Percentiles rank a stretch among this genome's conserved stretches.
phyloP scores from a whole-genome alignment of 148 eudicot species.

The Polygonum aviculare region DNA sequence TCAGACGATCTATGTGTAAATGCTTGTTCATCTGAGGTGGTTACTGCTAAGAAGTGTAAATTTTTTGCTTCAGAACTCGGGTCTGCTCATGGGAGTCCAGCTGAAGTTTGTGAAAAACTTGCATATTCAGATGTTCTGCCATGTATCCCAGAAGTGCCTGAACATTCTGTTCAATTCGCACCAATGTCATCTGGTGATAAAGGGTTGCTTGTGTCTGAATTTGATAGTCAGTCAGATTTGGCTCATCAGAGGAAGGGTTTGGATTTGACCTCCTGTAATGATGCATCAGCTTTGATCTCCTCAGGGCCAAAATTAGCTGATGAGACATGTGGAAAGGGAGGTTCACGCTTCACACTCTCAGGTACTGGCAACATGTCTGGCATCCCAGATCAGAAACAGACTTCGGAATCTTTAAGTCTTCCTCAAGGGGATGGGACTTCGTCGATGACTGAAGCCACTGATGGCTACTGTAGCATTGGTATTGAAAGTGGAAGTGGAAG shows the following conservation, averaged over 20 bases:
- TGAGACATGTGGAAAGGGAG: slow-evolving; percentile 18
- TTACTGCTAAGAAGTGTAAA: slow-evolving; percentile 35
- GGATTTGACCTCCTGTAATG: slow-evolving; percentile 9
- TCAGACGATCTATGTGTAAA: slow-evolving; percentile 11
- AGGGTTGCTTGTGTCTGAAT: slow-evolving; percentile 11
- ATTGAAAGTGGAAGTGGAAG: slow-evolving; percentile 17
- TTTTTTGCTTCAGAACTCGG: slow-evolving; percentile 18
- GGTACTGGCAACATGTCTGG: slow-evolving; percentile 10
- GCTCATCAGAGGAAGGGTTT: slow-evolving; percentile 5
- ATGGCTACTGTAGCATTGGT: slow-evolving; percentile 13
- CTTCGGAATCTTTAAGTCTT: slow-evolving; percentile 13
- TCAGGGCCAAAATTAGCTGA: slow-evolving; percentile 13
- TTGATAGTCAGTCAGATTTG: slow-evolving; percentile 7
- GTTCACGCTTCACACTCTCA: slow-evolving; percentile 12
- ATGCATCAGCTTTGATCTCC: slow-evolving; percentile 9
- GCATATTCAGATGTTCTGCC: slow-evolving; percentile 13
- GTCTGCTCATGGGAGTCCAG: slow-evolving; percentile 13
- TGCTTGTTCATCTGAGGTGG: slow-evolving; percentile 16
- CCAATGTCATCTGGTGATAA: slow-evolving; percentile 14
- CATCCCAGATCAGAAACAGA: slow-evolving; percentile 6
- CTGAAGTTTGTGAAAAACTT: slow-evolving; percentile 23
- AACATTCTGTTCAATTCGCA: slow-evolving; percentile 3
- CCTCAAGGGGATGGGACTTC: slow-evolving; percentile 11
- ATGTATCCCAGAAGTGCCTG: slow-evolving; percentile 15
- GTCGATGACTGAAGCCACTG: slow-evolving; percentile 4